A percentile compares a stretch with the other conserved stretches of the same genome.
phyloP scores from a whole-genome alignment of 2,329 filamentous ascomycete species.

The Penicillium sp. region DNA sequence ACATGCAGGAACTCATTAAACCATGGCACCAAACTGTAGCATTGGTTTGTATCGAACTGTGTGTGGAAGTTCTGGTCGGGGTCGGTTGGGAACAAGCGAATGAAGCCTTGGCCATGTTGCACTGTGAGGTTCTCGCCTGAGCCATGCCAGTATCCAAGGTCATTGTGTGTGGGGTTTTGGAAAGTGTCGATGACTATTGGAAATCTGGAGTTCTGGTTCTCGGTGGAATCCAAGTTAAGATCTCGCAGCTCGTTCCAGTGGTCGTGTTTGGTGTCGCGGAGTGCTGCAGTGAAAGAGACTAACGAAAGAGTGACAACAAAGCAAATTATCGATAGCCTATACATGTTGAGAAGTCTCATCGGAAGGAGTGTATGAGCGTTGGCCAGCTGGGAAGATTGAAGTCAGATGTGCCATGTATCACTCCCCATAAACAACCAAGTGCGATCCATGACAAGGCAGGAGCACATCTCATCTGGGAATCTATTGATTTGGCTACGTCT shows the following conservation, averaged over 20 bases:
- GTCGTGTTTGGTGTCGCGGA: conserved; percentile 5
- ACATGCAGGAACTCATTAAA: conserved; percentile 65
- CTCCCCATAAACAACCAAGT: not conserved
- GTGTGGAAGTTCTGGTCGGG: conserved; percentile 64
- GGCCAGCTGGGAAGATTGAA: not conserved
- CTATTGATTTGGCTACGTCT: too few species aligned
- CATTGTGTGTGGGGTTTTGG: conserved; percentile 53
- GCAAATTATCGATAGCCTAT: not conserved
- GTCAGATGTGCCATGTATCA: not conserved
- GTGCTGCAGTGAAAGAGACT: not conserved
- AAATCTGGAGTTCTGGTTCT: not conserved
- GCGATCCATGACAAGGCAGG: not conserved
- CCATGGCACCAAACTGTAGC: conserved; percentile 58
- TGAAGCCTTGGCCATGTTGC: conserved; percentile 52
- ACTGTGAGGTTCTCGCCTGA: conserved; percentile 60
- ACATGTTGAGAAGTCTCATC: conserved; percentile 3
- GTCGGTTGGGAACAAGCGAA: conserved; percentile 61
- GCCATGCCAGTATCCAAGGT: conserved; percentile 66
- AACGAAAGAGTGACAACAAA: not conserved
- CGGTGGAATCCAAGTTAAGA: not conserved
- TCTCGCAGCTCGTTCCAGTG: conserved; percentile 19
- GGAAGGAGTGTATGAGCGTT: conserved; percentile 3
- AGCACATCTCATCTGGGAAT: not conserved
- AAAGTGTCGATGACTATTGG: conserved; percentile 63
- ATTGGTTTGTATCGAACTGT: conserved; percentile 55